Percentiles rank a stretch among this genome's conserved stretches.
phyloP scores from a whole-genome alignment of 208 protist species.

The Naegleria lovaniensis region DNA sequence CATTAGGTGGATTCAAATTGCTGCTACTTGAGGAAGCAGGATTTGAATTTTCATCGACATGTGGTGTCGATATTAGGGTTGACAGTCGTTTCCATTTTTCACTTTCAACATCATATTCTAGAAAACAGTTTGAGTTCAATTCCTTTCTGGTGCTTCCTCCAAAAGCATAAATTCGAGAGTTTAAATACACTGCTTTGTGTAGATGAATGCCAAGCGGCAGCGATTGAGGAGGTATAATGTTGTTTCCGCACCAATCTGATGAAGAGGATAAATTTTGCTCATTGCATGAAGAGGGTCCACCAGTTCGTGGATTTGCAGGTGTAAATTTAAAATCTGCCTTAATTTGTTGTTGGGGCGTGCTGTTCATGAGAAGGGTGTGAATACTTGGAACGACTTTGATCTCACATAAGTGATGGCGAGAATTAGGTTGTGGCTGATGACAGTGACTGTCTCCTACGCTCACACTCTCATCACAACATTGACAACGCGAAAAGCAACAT shows the following conservation, averaged over 20 bases:
- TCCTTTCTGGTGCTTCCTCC: not conserved
- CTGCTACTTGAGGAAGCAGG: not conserved
- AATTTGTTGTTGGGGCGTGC: no score
- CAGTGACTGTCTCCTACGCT: no score
- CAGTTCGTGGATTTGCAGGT: no score
- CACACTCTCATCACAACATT: no score
- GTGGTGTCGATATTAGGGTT: not conserved
- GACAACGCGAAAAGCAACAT: no score
- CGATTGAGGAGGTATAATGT: not conserved
- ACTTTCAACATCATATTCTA: not conserved
- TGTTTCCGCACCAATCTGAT: not conserved
- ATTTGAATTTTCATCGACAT: not conserved
- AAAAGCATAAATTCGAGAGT: not conserved
- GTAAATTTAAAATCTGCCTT: no score
- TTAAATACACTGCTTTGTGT: not conserved
- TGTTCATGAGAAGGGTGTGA: no score
- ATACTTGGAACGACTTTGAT: no score
- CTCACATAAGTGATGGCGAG: not conserved
- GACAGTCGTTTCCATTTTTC: not conserved
- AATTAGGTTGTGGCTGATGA: not conserved
- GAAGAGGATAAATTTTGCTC: not conserved
- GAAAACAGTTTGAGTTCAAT: not conserved
- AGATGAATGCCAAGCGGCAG: not conserved
- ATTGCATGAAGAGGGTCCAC: not conserved
- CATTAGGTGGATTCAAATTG: not conserved